Evolutionary conservation across 1,284 basidiomycete genomes (phyloP), one percentile per base, ranked within the genome.

Genomic region (Ganoderma resinaceum): DNA sequence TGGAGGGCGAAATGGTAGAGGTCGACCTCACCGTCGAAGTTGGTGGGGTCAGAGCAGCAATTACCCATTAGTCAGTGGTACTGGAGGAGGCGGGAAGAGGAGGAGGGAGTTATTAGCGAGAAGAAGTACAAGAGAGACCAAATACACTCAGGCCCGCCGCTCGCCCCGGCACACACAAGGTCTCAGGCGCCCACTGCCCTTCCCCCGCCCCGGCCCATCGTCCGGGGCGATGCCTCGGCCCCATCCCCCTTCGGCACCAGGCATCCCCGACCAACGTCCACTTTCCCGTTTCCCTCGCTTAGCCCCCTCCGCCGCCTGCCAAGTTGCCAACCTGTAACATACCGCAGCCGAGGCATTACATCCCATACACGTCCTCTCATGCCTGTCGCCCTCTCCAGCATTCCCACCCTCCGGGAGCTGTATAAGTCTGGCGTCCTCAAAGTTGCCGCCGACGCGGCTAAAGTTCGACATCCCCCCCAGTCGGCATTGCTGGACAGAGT

Each of bases 1-100:
- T 98, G 89, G 59, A 99, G 91, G 78, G 96, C 95, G 79, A 99
- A 99, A 82, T 98, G 96, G 82, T 94, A 98, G 63, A 99, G 91
- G 78, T 93, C 95, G 80, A 97, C 94, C 78, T 98, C 96, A 63
- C 90, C 89, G 74, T 97, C 94, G 81, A 96, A 97, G 85, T 98
- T 95, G 78, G 98, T 91, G 38, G 94, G 93, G 82, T 76, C 74
- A 55, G 76, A 75, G 72, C 76, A 78, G 74, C 76, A 79, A 72
- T 71, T 76, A 72, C 78, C 78, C 78, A 79, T 80, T 65, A 73
- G 72, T 70, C 68, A 55, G 63, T 37, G 42, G n/a, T 63, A 65
- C 63, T 63, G 59, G 38, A 49, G 62, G 52, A 62, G 66, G 61
- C 49, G 66, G 61, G 70, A 61, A 63, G 60, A 55, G 64, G 66